Percentiles rank a stretch among this genome's conserved stretches.
Evolutionary conservation across 2,329 filamentous ascomycete genomes (phyloP).

Genomic region (Metarhizium anisopliae): DNA sequence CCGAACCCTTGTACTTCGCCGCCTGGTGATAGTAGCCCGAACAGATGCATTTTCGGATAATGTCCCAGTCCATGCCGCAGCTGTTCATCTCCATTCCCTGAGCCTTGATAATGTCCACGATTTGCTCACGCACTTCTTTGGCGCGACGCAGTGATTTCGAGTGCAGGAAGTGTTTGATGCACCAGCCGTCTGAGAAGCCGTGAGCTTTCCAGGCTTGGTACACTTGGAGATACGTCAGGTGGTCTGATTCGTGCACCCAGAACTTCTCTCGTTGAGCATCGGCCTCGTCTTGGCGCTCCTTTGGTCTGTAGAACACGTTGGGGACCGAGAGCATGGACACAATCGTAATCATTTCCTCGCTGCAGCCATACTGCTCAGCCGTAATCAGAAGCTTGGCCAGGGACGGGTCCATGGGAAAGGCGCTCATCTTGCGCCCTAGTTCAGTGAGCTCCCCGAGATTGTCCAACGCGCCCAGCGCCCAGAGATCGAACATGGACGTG

Average conservation of each 20-base stretch:
- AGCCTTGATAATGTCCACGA: slow-evolving; percentile 87
- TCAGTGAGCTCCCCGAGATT: slow-evolving; percentile 87
- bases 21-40: slow-evolving; percentile 98
- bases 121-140: slow-evolving; percentile 89
- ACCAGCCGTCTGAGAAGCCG: slow-evolving; percentile 85
- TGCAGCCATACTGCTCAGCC: slow-evolving; percentile 81
- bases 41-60: slow-evolving; percentile 93
- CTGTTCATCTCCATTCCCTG: slow-evolving; percentile 82
- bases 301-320: slow-evolving; percentile 92
- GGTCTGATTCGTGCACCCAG: slow-evolving; percentile 95
- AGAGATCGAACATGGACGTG: slow-evolving; percentile 93
- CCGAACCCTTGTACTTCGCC: slow-evolving; percentile 89
- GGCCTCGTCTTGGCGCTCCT: slow-evolving; percentile 92
- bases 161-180: slow-evolving; percentile 85
- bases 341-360: slow-evolving; percentile 96
- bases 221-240: slow-evolving; percentile 89
- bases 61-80: slow-evolving; percentile 95
- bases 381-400: slow-evolving; percentile 92
- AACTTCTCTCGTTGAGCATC: slow-evolving; percentile 95
- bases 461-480: slow-evolving; percentile 88
- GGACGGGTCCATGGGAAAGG: slow-evolving; percentile 96
- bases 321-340: slow-evolving; percentile 97
- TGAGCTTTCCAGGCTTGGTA: slow-evolving; percentile 94
- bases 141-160: slow-evolving; percentile 87
- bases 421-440: slow-evolving; percentile 87